phyloP scores from a whole-genome alignment of 768 basidiomycete species.

The Dictyophora rubrovolvata region DNA sequence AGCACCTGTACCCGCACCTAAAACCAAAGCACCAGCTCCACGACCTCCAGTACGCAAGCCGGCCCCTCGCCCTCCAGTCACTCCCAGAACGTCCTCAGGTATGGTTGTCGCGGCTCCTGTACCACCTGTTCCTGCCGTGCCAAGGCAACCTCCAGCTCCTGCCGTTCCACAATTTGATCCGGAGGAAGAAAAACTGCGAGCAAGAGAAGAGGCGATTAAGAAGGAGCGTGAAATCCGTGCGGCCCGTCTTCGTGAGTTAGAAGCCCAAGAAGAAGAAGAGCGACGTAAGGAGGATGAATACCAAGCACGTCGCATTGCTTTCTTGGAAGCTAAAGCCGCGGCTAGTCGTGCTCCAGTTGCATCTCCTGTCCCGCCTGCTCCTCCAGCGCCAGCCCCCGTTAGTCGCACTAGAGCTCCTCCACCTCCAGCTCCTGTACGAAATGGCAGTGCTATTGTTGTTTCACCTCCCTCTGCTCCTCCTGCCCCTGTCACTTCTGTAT shows the following conservation, averaged over 20 bases:
- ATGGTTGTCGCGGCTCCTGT: slow-evolving; percentile 22
- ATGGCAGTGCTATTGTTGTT: slow-evolving; percentile 17
- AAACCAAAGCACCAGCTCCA: slow-evolving; percentile 33
- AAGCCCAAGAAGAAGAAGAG: slow-evolving; percentile 54
- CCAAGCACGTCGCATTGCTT: slow-evolving; percentile 21
- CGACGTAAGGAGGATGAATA: slow-evolving; percentile 35
- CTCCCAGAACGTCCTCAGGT: slow-evolving; percentile 13
- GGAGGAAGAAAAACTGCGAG: slow-evolving; percentile 63
- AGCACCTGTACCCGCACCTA: slow-evolving; percentile 31
- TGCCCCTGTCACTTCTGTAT: slow-evolving; percentile 13
- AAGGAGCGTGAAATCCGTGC: slow-evolving; percentile 67
- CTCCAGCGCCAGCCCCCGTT: slow-evolving; percentile 18
- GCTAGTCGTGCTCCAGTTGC: slow-evolving; percentile 9
- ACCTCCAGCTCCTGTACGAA: slow-evolving; percentile 13
- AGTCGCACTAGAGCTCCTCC: slow-evolving; percentile 20
- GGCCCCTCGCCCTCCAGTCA: slow-evolving; percentile 24
- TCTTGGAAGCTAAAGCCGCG: slow-evolving; percentile 12
- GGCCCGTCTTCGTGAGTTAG: slow-evolving; percentile 58
- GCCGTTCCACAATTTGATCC: slow-evolving; percentile 50
- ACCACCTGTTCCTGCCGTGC: slow-evolving; percentile 28
- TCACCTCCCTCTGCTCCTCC: slow-evolving; percentile 25
- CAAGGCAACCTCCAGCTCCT: slow-evolving; percentile 22
- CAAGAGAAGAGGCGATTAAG: slow-evolving; percentile 58
- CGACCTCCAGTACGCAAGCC: slow-evolving; percentile 30
- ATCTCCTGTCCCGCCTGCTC: slow-evolving; percentile 12